Evolutionary conservation across 2,329 filamentous ascomycete species (phyloP).

Genomic region (Mariannaea sp.): DNA sequence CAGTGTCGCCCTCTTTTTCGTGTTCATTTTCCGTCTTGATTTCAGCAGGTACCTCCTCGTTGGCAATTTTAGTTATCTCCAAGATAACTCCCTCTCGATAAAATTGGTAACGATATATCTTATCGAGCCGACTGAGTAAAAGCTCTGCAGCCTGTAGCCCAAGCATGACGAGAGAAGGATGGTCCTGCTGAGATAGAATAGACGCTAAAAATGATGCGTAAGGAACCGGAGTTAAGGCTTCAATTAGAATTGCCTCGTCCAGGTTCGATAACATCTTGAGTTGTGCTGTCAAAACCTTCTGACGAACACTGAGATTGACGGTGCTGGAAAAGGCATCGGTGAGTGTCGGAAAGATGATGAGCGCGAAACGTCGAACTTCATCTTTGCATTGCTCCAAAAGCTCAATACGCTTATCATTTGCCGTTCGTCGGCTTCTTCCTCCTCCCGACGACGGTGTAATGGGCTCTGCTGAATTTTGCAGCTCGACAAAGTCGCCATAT

Average conservation of each 20-base stretch:
- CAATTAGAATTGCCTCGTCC: slow-evolving; percentile 81
- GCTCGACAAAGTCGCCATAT: slow-evolving; percentile 51
- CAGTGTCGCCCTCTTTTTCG: slow-evolving; percentile 26
- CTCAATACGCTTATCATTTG: slow-evolving; percentile 81
- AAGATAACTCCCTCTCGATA: slow-evolving; percentile 95
- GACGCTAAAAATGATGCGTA: slow-evolving; percentile 96
- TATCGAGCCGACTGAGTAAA: slow-evolving; percentile 79
- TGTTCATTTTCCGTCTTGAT: slow-evolving; percentile 22
- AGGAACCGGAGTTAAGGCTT: slow-evolving; percentile 83
- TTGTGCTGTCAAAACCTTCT: slow-evolving; percentile 95
- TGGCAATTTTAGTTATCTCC: slow-evolving; percentile 83
- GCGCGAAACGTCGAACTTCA: slow-evolving; percentile 87
- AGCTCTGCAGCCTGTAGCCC: slow-evolving; percentile 90
- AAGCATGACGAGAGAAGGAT: slow-evolving; percentile 82
- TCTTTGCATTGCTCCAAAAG: slow-evolving; percentile 81
- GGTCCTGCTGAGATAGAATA: slow-evolving; percentile 94
- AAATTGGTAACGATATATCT: slow-evolving; percentile 93
- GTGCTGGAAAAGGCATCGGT: slow-evolving; percentile 98
- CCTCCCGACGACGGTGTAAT: slow-evolving; percentile 45
- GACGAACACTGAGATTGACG: slow-evolving; percentile 90
- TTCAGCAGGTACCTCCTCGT: slow-evolving; percentile 45
- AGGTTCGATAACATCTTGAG: slow-evolving; percentile 97
- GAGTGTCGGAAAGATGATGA: slow-evolving; percentile 91
- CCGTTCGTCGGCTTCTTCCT: slow-evolving; percentile 48
- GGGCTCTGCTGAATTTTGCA: slow-evolving; percentile 46